A percentile compares a stretch with the other conserved stretches of the same genome.
Evolutionary conservation across 768 basidiomycete species (phyloP).

Genomic region (Mycena chlorophos): DNA sequence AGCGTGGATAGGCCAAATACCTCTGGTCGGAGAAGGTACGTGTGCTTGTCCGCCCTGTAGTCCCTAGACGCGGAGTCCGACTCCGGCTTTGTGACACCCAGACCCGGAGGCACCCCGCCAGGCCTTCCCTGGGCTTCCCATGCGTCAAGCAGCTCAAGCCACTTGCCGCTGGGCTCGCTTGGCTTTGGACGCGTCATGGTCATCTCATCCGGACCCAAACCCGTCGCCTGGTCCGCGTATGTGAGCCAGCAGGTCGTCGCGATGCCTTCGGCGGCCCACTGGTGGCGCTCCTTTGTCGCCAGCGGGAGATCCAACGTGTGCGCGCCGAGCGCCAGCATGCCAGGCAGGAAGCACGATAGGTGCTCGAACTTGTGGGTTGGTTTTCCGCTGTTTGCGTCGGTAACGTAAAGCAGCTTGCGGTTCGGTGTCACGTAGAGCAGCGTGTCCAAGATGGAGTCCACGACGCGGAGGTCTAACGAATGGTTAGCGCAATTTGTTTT

Average conservation of each 20-base stretch:
- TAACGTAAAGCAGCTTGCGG: conserved; percentile 63
- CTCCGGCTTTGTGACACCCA: conserved; percentile 26
- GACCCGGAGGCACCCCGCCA: conserved; percentile 35
- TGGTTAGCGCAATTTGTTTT: neutral
- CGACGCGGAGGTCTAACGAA: conserved; percentile 44
- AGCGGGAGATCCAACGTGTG: conserved; percentile 43
- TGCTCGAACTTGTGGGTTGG: conserved; percentile 58
- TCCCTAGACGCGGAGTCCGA: conserved; percentile 32
- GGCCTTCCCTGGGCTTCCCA: conserved; percentile 46
- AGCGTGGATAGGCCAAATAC: conserved; percentile 29
- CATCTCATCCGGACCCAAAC: conserved; percentile 62
- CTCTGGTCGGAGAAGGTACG: conserved; percentile 52
- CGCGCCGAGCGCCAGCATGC: conserved; percentile 63
- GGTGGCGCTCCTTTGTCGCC: conserved; percentile 44
- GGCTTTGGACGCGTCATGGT: conserved; percentile 30
- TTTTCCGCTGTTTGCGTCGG: conserved; percentile 41
- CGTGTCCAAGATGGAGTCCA: conserved; percentile 54
- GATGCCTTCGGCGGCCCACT: conserved; percentile 63
- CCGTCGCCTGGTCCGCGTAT: conserved; percentile 64
- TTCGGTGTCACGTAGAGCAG: conserved; percentile 58
- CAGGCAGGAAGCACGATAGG: conserved; percentile 69
- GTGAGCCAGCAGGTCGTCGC: conserved; percentile 62
- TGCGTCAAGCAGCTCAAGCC: conserved; percentile 40
- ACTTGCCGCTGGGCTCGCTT: conserved; percentile 27
- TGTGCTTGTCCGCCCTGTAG: conserved; percentile 34